Percentiles rank a stretch among this genome's conserved stretches.
These are phyloP conservation scores for Marvania coccoides DNA, from an alignment of 139 green algal genomes.

Conservation along the genomic window DNA sequence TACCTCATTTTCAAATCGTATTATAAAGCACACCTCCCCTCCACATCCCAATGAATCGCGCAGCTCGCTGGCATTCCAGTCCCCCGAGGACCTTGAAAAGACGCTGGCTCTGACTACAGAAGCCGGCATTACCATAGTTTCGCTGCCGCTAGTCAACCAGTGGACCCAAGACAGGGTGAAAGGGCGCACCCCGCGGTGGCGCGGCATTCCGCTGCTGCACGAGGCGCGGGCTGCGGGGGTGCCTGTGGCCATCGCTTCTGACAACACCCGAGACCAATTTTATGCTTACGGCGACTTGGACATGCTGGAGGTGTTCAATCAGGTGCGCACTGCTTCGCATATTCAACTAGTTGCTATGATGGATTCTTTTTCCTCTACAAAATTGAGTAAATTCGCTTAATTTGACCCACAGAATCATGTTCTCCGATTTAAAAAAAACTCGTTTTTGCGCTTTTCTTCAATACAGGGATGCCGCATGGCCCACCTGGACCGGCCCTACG, in stretches of 20 bases:
- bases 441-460: background rate
- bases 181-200: conserved; percentile 46
- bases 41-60: background rate
- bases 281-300: conserved; percentile 69
- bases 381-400: too few species aligned
- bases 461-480: conserved; percentile 45
- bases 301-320: conserved; percentile 66
- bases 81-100: conserved; percentile 22
- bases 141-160: conserved; percentile 62
- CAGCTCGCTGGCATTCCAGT: conserved; percentile 47
- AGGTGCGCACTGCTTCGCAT: conserved; percentile 14
- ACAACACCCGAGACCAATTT: conserved; percentile 72
- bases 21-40: background rate
- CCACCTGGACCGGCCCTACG: conserved; percentile 57
- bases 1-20: too few species aligned
- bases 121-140: conserved; percentile 54
- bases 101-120: conserved; percentile 21
- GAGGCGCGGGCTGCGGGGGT: conserved; percentile 44
- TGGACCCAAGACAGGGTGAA: conserved; percentile 55
- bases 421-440: too few species aligned
- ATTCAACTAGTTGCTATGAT: background rate
- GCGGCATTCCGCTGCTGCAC: conserved; percentile 54
- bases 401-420: too few species aligned
- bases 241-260: conserved; percentile 50
- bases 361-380: background rate